phyloP scores from a whole-genome alignment of 2,329 filamentous ascomycete species.

The Delphinella strobiligena region DNA sequence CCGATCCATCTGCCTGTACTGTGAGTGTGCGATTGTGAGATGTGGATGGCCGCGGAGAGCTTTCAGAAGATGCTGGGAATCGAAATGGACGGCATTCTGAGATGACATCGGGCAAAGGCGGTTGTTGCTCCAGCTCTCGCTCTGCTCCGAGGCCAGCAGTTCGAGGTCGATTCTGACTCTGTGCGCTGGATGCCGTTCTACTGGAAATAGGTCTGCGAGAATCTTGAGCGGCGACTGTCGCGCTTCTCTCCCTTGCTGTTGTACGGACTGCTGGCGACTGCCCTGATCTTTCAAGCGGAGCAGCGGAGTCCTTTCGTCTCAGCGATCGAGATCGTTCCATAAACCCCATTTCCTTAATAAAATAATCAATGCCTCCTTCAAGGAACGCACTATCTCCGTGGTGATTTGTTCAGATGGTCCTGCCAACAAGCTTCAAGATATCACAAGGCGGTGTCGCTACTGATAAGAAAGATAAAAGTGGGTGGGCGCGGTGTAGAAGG shows the following conservation, averaged over 20 bases:
- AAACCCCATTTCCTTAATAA: conserved; percentile 8
- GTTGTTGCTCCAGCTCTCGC: neutral
- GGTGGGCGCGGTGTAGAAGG: no score
- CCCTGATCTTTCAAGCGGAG: neutral
- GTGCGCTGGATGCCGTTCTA: neutral
- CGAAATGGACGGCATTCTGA: neutral
- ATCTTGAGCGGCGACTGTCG: neutral
- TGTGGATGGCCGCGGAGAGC: neutral
- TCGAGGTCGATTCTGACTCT: neutral
- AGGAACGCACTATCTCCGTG: neutral
- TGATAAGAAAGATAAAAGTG: no score
- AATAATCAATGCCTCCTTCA: neutral
- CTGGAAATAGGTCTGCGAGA: neutral
- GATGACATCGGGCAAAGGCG: neutral
- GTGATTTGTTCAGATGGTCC: no score
- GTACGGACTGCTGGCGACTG: neutral
- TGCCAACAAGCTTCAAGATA: neutral
- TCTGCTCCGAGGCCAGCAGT: neutral
- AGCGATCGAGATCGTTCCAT: conserved; percentile 10
- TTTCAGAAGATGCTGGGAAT: neutral
- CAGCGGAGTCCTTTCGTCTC: conserved; percentile 8
- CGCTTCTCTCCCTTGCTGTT: neutral
- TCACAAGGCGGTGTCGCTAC: neutral
- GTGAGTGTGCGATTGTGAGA: neutral
- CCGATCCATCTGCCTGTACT: neutral